Conservation (phyloP, 495 filamentous ascomycete species). For the Venustampulla echinocandica region DNA sequence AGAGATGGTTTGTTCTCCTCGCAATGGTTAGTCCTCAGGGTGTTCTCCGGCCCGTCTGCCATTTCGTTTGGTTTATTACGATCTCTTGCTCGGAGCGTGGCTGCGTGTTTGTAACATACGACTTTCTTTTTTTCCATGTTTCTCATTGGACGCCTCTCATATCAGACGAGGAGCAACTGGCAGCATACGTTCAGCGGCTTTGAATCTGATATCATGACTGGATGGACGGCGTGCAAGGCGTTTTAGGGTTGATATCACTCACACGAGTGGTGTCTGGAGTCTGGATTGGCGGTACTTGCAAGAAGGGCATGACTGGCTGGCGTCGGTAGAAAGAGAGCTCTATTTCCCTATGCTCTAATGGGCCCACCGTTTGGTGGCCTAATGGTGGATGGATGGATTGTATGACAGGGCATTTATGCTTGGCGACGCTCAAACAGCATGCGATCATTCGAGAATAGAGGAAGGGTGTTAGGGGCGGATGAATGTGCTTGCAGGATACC, state of each 20-base stretch:
- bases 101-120: constrained; percentile 24
- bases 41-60: background rate
- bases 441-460: constrained; percentile 11
- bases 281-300: constrained; percentile 17
- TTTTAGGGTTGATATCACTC: constrained; percentile 12
- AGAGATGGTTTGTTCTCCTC: constrained; percentile 9
- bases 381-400: constrained; percentile 10
- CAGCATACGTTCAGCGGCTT: constrained; percentile 24
- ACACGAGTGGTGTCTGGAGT: constrained; percentile 19
- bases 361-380: constrained; percentile 13
- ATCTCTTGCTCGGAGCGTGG: constrained; percentile 8
- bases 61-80: background rate
- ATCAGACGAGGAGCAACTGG: constrained; percentile 20
- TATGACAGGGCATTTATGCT: constrained; percentile 11
- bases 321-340: constrained; percentile 18
- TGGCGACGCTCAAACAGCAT: constrained; percentile 5
- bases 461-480: constrained; percentile 3
- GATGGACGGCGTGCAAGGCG: constrained; percentile 18
- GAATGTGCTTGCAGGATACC: background rate
- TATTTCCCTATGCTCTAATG: constrained; percentile 7
- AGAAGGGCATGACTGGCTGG: constrained; percentile 20
- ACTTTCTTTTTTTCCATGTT: constrained; percentile 21
- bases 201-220: constrained; percentile 22
- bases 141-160: constrained; percentile 14
- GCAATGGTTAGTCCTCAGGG: constrained; percentile 6